These are phyloP conservation scores for Mycena chlorophos DNA, from an alignment of 768 basidiomycete species.

Conservation along the genomic window DNA sequence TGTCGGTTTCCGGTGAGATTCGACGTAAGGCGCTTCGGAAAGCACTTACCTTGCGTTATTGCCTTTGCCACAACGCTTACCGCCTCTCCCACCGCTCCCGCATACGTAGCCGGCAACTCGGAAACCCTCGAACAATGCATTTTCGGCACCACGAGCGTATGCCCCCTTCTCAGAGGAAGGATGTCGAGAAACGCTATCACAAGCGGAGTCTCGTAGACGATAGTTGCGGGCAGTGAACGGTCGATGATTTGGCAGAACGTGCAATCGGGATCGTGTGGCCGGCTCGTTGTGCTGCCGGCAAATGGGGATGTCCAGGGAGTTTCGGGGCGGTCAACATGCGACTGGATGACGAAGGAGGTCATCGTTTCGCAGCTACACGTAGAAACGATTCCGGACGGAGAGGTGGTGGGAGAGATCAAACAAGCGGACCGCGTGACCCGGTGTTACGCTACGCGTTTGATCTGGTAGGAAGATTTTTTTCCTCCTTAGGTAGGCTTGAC, in stretches of 20 bases:
- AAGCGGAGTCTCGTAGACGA: conserved; percentile 61
- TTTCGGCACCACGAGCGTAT: conserved; percentile 73
- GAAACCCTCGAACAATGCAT: conserved; percentile 60
- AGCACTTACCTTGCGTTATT: conserved; percentile 53
- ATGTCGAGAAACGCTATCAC: conserved; percentile 73
- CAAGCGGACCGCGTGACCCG: too few relatives aligned
- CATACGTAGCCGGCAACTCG: conserved; percentile 61
- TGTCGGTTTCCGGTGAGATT: conserved; percentile 24
- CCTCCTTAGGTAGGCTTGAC: too few relatives aligned
- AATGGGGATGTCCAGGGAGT: conserved; percentile 35
- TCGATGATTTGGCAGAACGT: conserved; percentile 67
- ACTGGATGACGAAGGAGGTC: conserved; percentile 75
- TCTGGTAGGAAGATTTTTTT: too few relatives aligned
- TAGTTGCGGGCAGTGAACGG: conserved; percentile 46
- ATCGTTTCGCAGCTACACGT: too few relatives aligned
- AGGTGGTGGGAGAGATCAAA: too few relatives aligned
- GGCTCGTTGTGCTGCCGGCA: not conserved
- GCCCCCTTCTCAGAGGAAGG: conserved; percentile 63
- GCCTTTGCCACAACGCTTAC: conserved; percentile 65
- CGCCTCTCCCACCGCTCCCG: conserved; percentile 57
- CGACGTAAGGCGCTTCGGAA: not conserved
- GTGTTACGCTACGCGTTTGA: too few relatives aligned
- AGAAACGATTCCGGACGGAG: too few relatives aligned
- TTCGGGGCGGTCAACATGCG: conserved; percentile 49
- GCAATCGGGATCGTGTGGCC: conserved; percentile 45